phyloP scores from a whole-genome alignment of 345 rosid genomes.

The Erucastrum elatum region DNA sequence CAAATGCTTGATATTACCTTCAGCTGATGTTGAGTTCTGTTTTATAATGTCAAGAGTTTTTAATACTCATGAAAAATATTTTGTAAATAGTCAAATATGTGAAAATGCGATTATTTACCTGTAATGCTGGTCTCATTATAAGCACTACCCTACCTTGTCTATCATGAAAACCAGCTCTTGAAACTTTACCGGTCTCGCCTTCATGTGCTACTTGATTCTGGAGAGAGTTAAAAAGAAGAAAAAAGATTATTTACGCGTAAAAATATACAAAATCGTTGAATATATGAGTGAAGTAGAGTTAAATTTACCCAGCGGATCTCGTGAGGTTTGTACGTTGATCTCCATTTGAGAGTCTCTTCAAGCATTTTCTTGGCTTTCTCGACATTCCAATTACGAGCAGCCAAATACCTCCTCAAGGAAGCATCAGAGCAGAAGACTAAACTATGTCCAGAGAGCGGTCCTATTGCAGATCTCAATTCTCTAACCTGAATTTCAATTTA shows the following conservation, averaged over 20 bases:
- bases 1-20: slow-evolving; percentile 72
- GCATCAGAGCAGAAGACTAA: slow-evolving; percentile 65
- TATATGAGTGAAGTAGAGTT: neutral
- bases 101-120: slow-evolving; percentile 43
- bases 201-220: slow-evolving; percentile 84
- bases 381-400: slow-evolving; percentile 84
- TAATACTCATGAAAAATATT: neutral
- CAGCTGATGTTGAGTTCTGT: slow-evolving; percentile 76
- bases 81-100: neutral
- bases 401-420: slow-evolving; percentile 76
- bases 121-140: slow-evolving; percentile 89
- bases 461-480: slow-evolving; percentile 67
- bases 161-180: slow-evolving; percentile 80
- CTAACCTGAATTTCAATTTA: slow-evolving; percentile 47
- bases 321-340: slow-evolving; percentile 83
- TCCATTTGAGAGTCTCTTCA: slow-evolving; percentile 82
- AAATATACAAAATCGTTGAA: neutral
- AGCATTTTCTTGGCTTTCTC: slow-evolving; percentile 80
- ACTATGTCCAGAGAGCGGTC: slow-evolving; percentile 69
- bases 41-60: slow-evolving; percentile 1
- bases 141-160: slow-evolving; percentile 76
- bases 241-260: neutral
- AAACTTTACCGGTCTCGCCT: slow-evolving; percentile 90
- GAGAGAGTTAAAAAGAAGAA: slow-evolving; percentile 17
- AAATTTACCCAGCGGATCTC: slow-evolving; percentile 84